These are phyloP conservation scores for Chrysanthemum lavandulifolium DNA, from an alignment of 129 eudicot species.

Conservation along the genomic window DNA sequence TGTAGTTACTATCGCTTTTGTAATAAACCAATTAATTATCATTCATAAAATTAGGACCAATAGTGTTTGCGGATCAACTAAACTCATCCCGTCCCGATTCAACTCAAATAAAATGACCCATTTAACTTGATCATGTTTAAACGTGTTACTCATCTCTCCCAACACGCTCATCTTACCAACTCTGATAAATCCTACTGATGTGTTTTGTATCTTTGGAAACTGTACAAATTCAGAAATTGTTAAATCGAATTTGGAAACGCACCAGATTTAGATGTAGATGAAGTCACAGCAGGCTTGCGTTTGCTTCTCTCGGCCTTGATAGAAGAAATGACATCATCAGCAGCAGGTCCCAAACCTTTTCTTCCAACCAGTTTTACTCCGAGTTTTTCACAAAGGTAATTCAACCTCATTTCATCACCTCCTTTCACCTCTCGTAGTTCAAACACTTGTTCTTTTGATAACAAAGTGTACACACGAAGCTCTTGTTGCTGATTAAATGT, in stretches of 20 bases:
- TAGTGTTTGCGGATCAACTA: too few relatives aligned
- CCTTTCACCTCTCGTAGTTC: conserved; percentile 95
- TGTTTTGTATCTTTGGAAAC: background rate
- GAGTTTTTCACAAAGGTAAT: conserved; percentile 72
- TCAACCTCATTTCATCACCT: conserved; percentile 84
- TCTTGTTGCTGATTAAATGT: conserved; percentile 95
- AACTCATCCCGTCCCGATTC: too few relatives aligned
- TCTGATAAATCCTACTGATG: background rate
- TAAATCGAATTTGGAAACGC: conserved; percentile 11
- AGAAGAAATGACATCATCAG: conserved; percentile 76
- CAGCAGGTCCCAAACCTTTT: conserved; percentile 89
- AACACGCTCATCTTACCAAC: background rate
- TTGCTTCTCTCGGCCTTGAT: conserved; percentile 84
- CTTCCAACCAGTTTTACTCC: conserved; percentile 91
- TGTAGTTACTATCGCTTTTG: too few relatives aligned
- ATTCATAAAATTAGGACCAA: too few relatives aligned
- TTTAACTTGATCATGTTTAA: background rate
- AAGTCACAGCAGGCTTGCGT: conserved; percentile 54
- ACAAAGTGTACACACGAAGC: conserved; percentile 68
- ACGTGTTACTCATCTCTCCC: background rate
- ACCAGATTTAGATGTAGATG: conserved; percentile 68
- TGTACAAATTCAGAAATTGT: conserved; percentile 1
- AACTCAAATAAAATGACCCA: background rate
- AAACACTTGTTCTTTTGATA: conserved; percentile 69
- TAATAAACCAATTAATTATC: too few relatives aligned